Base-by-base conservation (phyloP, 2,329 filamentous ascomycete genomes). In the Pseudopyricularia cyperi region DNA sequence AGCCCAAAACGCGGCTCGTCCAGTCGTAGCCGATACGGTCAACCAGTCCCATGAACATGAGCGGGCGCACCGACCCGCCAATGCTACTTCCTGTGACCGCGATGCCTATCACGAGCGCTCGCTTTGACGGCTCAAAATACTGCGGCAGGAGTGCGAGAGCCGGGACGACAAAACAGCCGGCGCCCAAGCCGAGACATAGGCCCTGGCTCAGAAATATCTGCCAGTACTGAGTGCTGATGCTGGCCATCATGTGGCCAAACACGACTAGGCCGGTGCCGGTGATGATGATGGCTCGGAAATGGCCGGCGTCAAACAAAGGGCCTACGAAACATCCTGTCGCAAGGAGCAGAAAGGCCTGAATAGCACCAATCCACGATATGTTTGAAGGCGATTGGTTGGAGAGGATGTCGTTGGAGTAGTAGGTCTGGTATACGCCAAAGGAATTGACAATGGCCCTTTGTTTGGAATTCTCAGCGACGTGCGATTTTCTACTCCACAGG, bases 341-440 rank as follows among this genome's bases (percentile, higher is more conserved):
- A 30, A 72, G 59, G 32, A 77, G 64, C 4, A 78, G 59, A 44
- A 71, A 73, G 1, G 64, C 64, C 52, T 76, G 73, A 6, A 74
- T 57, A 4, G 71, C 70, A 15, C 73, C 73, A 15, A 77, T 71
- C 65, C 64, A 72, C 5, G 71, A 65, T 9, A 73, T 71, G 24
- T 58, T 55, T 1, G 67, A 65, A 39, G 53, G 61, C 51, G 53
- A 59, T 33, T 37, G 59, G 19, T 59, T 46, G 53, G 59, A 52
- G 59, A 75, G 54, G 8, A 51, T 17, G 17, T 39, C 39, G 33
- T 63, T 66, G 51, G 65, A 60, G 56, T 80, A 81, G 63, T 78
- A 77, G 2, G 71, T 71, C 56, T 81, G 75, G 56, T 75, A 82
- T 2, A 75, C 70, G 7, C 74, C 74, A 52, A 77, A 80, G 7